Conservation (phyloP, 116 monocot species). For the Papilionanthe hybrid region DNA sequence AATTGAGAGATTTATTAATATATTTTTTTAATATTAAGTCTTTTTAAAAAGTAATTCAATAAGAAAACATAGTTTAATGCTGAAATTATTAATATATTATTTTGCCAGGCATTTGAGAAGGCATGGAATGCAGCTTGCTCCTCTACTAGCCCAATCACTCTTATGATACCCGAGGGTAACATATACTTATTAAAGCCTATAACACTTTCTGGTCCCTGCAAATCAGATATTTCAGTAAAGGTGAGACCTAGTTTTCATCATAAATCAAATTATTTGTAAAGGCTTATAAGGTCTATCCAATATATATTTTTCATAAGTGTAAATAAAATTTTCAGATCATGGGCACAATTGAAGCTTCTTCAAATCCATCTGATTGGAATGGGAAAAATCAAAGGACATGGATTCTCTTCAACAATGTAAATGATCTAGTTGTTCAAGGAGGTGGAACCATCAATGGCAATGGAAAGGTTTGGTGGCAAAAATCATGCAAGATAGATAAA, state of each 20-base stretch:
- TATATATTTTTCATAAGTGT: neutral
- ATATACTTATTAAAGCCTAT: conserved; percentile 58
- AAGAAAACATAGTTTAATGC: no score
- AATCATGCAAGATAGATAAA: conserved; percentile 48
- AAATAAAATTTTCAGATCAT: conserved; percentile 25
- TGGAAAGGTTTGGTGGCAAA: conserved; percentile 57
- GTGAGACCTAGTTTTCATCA: conserved; percentile 21
- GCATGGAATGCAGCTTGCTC: no score
- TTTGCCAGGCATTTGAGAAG: conserved; percentile 57
- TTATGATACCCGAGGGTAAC: conserved; percentile 24
- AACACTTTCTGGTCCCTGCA: conserved; percentile 70
- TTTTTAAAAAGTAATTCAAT: no score
- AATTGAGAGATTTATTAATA: no score
- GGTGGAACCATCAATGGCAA: conserved; percentile 58
- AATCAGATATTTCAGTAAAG: conserved; percentile 44
- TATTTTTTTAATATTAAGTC: no score
- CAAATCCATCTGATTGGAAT: conserved; percentile 28
- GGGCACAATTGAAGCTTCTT: conserved; percentile 45
- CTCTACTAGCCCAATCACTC: no score
- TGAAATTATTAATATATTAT: no score
- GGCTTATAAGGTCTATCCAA: no score
- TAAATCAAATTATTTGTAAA: no score
- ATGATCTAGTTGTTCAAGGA: conserved; percentile 30
- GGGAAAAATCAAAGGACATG: conserved; percentile 23
- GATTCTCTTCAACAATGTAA: conserved; percentile 36